Evolutionary conservation across 352 stramenopile species (phyloP), one percentile per base, ranked within the genome.

Genomic region (Phytopythium chamaehyphon): DNA sequence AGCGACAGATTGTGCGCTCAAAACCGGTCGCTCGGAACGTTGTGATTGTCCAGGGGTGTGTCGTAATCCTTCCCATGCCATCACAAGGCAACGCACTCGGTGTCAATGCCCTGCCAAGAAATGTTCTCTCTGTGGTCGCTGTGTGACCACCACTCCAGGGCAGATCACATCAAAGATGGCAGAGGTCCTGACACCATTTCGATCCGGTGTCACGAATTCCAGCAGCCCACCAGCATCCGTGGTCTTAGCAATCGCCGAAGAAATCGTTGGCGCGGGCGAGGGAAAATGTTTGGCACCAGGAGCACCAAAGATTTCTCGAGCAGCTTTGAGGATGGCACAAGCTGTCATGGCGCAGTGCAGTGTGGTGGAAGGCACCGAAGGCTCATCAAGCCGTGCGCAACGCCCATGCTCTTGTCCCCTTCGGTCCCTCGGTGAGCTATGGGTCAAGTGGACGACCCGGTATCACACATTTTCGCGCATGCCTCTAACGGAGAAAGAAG

Each of bases 101-200:
- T 93, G 83, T 50, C 76, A 89, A 38, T 93, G 80, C 37, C 74
- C 76, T n/a, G 83, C 78, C 16, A 79, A 76, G 40, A 91, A 93
- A 57, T 91, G 83, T 31, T 89, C 80, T 15, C 66, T 91, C 22
- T 91, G 83, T 50, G 71, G 70, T 49, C 78, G 80, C 22, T 93
- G 78, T 42, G 57, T 91, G 14, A 62, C 53, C 47, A 93, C 78
- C 18, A 76, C 63, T 1, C 65, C 66, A 15, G 80, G 78, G 0
- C 54, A 63, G 9, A 79, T 90, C 54, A 86, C 74, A 1, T 61
- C 76, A 18, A 91, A 90, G 47, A 90, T 90, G 80, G 47, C 63
- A 2, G 53, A 57, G n/a, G 58, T 62, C 14, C 65, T 93, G n/a
- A 49, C 60, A n/a, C 74, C 73, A 1, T 89, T 80, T 24, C 64